Percentiles rank a stretch among this genome's conserved stretches.
Conservation (phyloP, 1,284 basidiomycete genomes). For the Boletus putidus region DNA sequence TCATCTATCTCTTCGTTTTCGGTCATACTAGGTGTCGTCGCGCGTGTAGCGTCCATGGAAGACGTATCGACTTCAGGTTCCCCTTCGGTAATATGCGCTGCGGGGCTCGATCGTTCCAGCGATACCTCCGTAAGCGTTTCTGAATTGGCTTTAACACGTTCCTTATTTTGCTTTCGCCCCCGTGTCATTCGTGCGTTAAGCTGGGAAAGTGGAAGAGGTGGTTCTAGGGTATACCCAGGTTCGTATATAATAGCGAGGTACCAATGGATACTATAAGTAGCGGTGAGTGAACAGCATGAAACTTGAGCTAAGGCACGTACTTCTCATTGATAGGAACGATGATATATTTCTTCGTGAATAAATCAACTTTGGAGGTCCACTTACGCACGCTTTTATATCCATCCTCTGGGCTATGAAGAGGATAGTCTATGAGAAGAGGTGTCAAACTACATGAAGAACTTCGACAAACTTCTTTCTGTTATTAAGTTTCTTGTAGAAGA, state of each 20-base stretch:
- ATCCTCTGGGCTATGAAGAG: conserved; percentile 50
- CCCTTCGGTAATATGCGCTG: background rate
- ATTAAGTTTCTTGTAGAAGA: conserved; percentile 96
- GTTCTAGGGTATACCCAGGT: conserved; percentile 62
- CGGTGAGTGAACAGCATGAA: conserved; percentile 13
- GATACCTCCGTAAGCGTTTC: conserved; percentile 7
- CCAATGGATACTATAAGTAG: conserved; percentile 80
- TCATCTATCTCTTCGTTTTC: conserved; percentile 27
- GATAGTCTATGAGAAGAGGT: conserved; percentile 11
- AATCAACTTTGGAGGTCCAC: conserved; percentile 87
- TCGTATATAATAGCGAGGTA: conserved; percentile 93
- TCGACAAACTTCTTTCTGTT: conserved; percentile 62
- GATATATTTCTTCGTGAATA: conserved; percentile 91
- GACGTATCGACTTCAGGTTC: conserved; percentile 22
- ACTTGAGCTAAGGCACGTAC: conserved; percentile 45
- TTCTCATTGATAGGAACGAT: conserved; percentile 97
- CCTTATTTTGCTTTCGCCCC: conserved; percentile 34
- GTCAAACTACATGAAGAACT: background rate
- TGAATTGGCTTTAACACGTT: background rate
- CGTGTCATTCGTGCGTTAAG: conserved; percentile 33
- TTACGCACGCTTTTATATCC: conserved; percentile 87
- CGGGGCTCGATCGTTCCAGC: conserved; percentile 1
- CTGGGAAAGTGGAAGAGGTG: conserved; percentile 40
- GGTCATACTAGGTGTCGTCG: conserved; percentile 22
- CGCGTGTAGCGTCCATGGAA: conserved; percentile 20